Evolutionary conservation across 2,329 filamentous ascomycete species (phyloP), one percentile per base, ranked within the genome.

Genomic region (Pseudogymnoascus sp.): DNA sequence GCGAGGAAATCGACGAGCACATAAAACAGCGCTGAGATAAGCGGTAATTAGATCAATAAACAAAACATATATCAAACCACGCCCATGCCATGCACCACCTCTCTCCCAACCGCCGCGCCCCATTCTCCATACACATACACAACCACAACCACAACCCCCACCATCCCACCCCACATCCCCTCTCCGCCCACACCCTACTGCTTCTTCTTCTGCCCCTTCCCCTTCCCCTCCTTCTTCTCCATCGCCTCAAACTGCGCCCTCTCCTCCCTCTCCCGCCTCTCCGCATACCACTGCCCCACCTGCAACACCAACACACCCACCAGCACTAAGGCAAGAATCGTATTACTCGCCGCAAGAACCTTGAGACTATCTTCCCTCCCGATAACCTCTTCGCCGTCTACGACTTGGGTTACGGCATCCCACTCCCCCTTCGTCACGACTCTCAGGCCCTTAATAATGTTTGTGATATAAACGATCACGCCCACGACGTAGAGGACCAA

Each of bases 211-310:
- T 69, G 69, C 63, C 14, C 64, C 64, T 11, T 60, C 68, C 70
- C 67, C 62, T 74, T 75, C 64, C 69, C 74, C 70, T 75, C 77
- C 75, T 80, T 80, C 71, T 77, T 79, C 65, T 76, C 75, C 63
- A 77, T 73, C 66, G 78, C 79, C 75, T 80, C 77, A 67, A 88
- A 81, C 73, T 85, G 83, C 72, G 84, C 85, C 63, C 83, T 81
- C 75, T 97, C 92, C 74, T 92, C 89, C 71, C 82, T 82, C 76
- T 97, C 92, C 78, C 95, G 95, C 73, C 90, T 84, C 82, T 97
- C 92, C 25, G 94, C 94, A 78, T 99, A 99, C 94, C 93, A 97
- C 82, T 97, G 91, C 10, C 94, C 94, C 18, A 91, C 91, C 84
- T 99, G 94, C 72, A 99, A 78, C 35, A 97, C 90, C 67, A 99